Evolutionary conservation across 768 basidiomycete species (phyloP), one percentile per base, ranked within the genome.

Genomic region (Mycena alexandri): DNA sequence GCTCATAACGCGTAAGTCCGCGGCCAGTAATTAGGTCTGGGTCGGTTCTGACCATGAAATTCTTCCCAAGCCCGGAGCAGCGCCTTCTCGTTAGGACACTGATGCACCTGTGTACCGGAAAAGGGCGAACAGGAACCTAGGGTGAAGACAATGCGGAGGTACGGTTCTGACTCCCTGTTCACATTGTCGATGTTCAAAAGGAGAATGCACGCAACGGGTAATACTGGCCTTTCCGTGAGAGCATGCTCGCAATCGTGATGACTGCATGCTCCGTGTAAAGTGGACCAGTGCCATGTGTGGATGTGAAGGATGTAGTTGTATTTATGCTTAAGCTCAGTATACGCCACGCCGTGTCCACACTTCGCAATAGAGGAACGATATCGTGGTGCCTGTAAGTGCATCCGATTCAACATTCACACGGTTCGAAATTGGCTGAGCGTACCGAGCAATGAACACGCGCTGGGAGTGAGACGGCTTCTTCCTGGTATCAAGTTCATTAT

Each of bases 271-370:
- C 12, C n/a, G 14, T 34, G 33, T 34, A 38, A 12, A 14, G 12
- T 14, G 44, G 21, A 14, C 21, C 2, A 16, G 17, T 24, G 5
- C 47, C 19, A 8, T 43, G 29, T 12, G 24, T 17, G 25, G 46
- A 16, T 14, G 34, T 14, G 24, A 5, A 36, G 12, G 34, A 36
- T 36, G 34, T 36, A 36, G 34, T 36, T 36, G 46, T 59, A 14
- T 59, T 34, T 19, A 59, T 38, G 34, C 33, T 34, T 13, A 59
- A 59, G 33, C 57, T 59, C 5, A 59, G 22, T 29, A 59, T 59
- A 21, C 29, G 44, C 55, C 55, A 56, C 17, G 41, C 24, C 14
- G 55, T 56, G 11, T 56, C 34, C 34, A 12, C 42, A 6, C 14
- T 25, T 24, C 41, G 22, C n/a, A 1, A 16, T 12, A 56, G 41